Evolutionary conservation across 2,329 filamentous ascomycete genomes (phyloP), one percentile per base, ranked within the genome.

Genomic region (Raffaelea deltoideospora): DNA sequence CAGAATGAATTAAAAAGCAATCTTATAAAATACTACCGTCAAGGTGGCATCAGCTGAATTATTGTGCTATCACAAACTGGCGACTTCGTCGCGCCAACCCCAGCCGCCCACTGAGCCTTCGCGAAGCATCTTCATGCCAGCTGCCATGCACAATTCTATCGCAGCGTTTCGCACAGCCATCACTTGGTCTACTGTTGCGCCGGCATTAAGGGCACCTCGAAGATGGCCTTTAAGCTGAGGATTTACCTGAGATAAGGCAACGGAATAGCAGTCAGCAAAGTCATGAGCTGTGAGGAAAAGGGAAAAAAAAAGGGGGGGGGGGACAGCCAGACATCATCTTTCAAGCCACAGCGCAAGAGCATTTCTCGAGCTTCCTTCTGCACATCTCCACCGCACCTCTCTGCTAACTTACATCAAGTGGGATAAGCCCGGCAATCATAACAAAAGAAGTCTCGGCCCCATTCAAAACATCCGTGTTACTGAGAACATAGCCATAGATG

Each of bases 171-270:
- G 56, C 18, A 69, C 63, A 4, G 65, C 65, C 42, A 53, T 55
- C 10, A 69, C 64, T 47, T 69, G 57, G 23, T 62, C 63, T 19
- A 59, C 52, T 2, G 59, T 60, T 24, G 64, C 65, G 4, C 65
- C 65, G 36, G 60, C 60, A 42, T 68, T 68, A 20, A 69, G 43
- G 2, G 64, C 62, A 4, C 65, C 65, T 44, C 55, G 59, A 14
- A 69, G 53, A 51, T 70, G 67, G 5, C 66, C 65, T 43, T 69
- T 69, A 33, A 69, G 49, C 43, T 69, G 66, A 6, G 64, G 60
- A 40, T 69, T 68, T 15, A 67, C 58, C 63, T 64, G n/a, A n/a
- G n/a, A 26, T 26, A 8, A 13, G 23, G 8, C 8, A 26, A 26
- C 8, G 23, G 23, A 26, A 13, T 13, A 26, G 8, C 23, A 26